Conservation (phyloP, 2,329 filamentous ascomycete genomes). For the Diaporthe citrichinensis region DNA sequence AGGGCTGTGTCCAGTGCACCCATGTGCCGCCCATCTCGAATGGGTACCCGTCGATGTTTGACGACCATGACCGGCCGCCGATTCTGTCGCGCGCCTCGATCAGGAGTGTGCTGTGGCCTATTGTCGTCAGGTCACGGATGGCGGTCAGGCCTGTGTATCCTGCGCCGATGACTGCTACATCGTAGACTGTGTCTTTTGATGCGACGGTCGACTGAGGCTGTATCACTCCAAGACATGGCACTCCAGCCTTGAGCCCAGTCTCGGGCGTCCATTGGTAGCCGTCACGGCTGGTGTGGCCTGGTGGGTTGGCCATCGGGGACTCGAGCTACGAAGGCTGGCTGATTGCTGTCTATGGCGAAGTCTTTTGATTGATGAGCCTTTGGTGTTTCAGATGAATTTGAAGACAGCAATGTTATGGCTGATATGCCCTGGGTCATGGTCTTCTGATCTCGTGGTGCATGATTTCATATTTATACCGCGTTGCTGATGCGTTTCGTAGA, state of each 20-base stretch:
- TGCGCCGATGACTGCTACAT: slow-evolving; percentile 50
- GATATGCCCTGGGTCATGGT: not conserved
- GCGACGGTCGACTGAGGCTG: slow-evolving; percentile 23
- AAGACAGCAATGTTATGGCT: not conserved
- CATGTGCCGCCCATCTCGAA: slow-evolving; percentile 66
- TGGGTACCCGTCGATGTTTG: slow-evolving; percentile 58
- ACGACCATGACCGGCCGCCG: slow-evolving; percentile 62
- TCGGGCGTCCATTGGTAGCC: slow-evolving; percentile 43
- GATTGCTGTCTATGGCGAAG: not conserved
- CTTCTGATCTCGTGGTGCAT: not conserved
- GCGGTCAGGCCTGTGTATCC: slow-evolving; percentile 52
- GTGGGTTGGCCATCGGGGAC: slow-evolving; percentile 33
- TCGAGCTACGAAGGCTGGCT: not conserved
- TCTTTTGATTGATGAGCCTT: not conserved
- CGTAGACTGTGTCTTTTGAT: slow-evolving; percentile 32
- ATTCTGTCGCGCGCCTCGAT: slow-evolving; percentile 63
- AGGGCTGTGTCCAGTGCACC: slow-evolving; percentile 61
- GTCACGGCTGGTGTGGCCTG: slow-evolving; percentile 39
- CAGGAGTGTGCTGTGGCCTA: slow-evolving; percentile 56
- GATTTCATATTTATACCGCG: slow-evolving; percentile 8
- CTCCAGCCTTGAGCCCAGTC: slow-evolving; percentile 38
- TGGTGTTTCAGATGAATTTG: not conserved
- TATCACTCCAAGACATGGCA: slow-evolving; percentile 40
- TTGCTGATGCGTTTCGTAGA: not conserved
- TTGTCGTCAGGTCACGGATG: slow-evolving; percentile 46